Evolutionary conservation across 1,139 yeast species (phyloP).

Genomic region (Suhomyces maxii): DNA sequence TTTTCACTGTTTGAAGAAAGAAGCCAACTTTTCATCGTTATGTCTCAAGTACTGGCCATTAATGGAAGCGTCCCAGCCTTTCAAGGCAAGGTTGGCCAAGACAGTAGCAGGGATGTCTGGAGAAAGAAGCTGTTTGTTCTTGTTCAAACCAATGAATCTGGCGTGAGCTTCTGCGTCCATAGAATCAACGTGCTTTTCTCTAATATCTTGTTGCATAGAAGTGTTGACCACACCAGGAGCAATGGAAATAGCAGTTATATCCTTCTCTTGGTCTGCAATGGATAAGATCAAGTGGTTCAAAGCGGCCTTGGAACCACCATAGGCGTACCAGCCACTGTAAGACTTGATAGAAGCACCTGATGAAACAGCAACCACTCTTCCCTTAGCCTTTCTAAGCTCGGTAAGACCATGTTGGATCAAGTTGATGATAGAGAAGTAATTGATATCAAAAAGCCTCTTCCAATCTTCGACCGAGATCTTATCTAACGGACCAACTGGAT

Average conservation of each 20-base stretch:
- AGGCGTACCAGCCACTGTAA: conserved; percentile 82
- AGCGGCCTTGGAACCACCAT: conserved; percentile 89
- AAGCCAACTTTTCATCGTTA: conserved; percentile 37
- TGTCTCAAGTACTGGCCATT: conserved; percentile 69
- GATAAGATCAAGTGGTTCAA: conserved; percentile 70
- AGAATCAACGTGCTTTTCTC: conserved; percentile 52
- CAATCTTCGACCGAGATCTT: conserved; percentile 54
- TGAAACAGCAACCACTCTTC: conserved; percentile 71
- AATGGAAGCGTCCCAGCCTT: conserved; percentile 53
- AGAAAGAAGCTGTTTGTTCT: conserved; percentile 52
- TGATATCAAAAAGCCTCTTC: conserved; percentile 69
- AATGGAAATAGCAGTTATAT: conserved; percentile 60
- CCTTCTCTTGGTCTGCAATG: conserved; percentile 65
- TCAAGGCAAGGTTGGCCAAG: conserved; percentile 61
- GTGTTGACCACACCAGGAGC: conserved; percentile 97
- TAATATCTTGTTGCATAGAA: conserved; percentile 75
- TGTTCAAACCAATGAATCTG: conserved; percentile 61
- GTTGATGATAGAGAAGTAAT: conserved; percentile 73
- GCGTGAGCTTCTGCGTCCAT: conserved; percentile 61
- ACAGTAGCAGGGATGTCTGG: conserved; percentile 73
- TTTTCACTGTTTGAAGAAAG: background rate
- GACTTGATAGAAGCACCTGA: conserved; percentile 76
- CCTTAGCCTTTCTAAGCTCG: conserved; percentile 54
- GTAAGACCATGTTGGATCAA: conserved; percentile 62
- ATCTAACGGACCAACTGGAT: conserved; percentile 67